Percentiles rank a stretch among this genome's conserved stretches.
Evolutionary conservation across 371 early-diverging fungal species (phyloP).

Genomic region (Smittium culicis): DNA sequence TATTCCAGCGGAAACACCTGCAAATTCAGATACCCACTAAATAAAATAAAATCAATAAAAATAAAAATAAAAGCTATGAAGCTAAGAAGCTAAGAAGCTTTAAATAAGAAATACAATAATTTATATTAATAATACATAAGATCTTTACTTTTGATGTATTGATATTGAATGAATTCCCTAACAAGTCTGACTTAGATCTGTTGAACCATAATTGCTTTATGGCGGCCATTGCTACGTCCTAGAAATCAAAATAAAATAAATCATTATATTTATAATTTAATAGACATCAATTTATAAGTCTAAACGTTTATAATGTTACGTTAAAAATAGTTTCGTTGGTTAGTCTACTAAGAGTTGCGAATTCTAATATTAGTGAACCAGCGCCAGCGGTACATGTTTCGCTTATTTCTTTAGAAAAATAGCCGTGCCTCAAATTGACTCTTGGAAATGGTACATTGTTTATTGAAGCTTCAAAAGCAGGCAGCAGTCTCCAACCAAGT

Average conservation of each 20-base stretch:
- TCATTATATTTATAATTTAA: neutral
- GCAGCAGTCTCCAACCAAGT: slow-evolving; percentile 72
- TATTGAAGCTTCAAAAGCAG: slow-evolving; percentile 70
- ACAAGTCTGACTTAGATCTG: slow-evolving; percentile 52
- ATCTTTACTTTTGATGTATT: slow-evolving; percentile 39
- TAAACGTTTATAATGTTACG: slow-evolving; percentile 19
- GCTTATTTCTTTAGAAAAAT: slow-evolving; percentile 45
- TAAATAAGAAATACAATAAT: too few relatives aligned
- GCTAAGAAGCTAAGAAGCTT: too few relatives aligned
- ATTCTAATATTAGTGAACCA: slow-evolving; percentile 86
- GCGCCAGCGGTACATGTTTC: slow-evolving; percentile 88
- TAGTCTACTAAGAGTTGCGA: slow-evolving; percentile 78
- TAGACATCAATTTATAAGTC: neutral
- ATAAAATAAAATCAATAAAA: too few relatives aligned
- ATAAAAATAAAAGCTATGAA: too few relatives aligned
- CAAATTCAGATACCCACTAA: slow-evolving; percentile 60
- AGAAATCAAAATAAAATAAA: neutral
- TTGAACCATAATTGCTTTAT: slow-evolving; percentile 59
- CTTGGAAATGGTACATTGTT: slow-evolving; percentile 77
- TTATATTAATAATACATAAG: too few relatives aligned
- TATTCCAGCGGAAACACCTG: slow-evolving; percentile 78
- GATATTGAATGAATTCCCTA: slow-evolving; percentile 75
- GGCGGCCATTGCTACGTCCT: slow-evolving; percentile 56
- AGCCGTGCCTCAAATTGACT: slow-evolving; percentile 67
- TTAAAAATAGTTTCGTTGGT: slow-evolving; percentile 65